Base-by-base conservation (phyloP, 2,329 filamentous ascomycete species). In the Alternaria triticina region DNA sequence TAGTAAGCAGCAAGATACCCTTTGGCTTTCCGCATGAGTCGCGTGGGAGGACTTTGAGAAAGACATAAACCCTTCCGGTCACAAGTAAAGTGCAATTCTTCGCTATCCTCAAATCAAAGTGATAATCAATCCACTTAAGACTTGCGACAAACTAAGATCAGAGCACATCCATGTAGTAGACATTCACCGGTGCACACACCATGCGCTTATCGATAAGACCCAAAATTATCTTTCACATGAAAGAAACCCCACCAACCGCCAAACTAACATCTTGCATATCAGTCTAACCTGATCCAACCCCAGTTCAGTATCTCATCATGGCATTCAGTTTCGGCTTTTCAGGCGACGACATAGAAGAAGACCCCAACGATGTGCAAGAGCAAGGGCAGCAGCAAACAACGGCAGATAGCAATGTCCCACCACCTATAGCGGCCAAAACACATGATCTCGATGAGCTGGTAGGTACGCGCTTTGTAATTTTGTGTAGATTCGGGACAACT, bases 261-360 rank as follows among this genome's bases (percentile, higher is more conserved):
- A 52, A 51, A 15, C 25, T 25, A 25, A 22, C 23, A 45, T 50
- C 28, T 25, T 10, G 28, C 30, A 23, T 52, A 52, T 36, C 20
- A 9, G 49, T 13, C 49, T 52, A 52, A 12, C 49, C 49, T 13
- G 30, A 25, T 23, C 36, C 27, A 49, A 49, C 44, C 27, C 9
- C 30, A 36, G 22, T 55, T n/a, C 17, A 22, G 22, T 46, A 68
- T 60, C 11, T 13, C 52, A 69, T 62, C 27, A 77, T 77, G 75
- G 59, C 76, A 8, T 88, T 89, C 74, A 85, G 84, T 61, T 89
- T 89, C 65, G 85, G 85, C 17, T 89, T 89, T 70, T 82, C 84
- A 0, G 86, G 85, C 20, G 86, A 89, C 62, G 87, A 88, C 69
- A 87, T 87, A 75, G 86, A 87, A 55, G 78, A 81, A 25, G 83